These are phyloP conservation scores for Nicotiana paniculata DNA, from an alignment of 257 asterid genomes.

Conservation along the genomic window DNA sequence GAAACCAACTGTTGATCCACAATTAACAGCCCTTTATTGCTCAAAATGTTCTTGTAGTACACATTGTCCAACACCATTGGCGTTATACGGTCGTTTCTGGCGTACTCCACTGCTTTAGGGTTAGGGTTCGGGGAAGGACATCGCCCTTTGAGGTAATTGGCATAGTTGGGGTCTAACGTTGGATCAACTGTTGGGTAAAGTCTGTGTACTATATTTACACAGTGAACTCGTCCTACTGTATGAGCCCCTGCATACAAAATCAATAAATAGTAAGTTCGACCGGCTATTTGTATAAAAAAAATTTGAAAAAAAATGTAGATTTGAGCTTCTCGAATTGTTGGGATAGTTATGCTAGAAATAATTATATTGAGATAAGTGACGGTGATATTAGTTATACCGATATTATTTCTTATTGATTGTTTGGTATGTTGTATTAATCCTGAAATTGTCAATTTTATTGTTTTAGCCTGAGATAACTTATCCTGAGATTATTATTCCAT, in stretches of 20 bases:
- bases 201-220: slow-evolving; percentile 52
- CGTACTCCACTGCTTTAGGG: slow-evolving; percentile 45
- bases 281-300: too few relatives aligned
- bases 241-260: slow-evolving; percentile 47
- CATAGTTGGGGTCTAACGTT: slow-evolving; percentile 38
- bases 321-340: too few relatives aligned
- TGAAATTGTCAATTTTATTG: too few relatives aligned
- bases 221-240: slow-evolving; percentile 76
- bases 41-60: slow-evolving; percentile 61
- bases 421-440: too few relatives aligned
- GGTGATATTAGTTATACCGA: too few relatives aligned
- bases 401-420: too few relatives aligned
- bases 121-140: slow-evolving; percentile 54
- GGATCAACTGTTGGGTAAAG: slow-evolving; percentile 70
- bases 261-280: too few relatives aligned
- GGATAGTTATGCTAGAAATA: too few relatives aligned
- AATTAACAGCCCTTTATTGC: slow-evolving; percentile 39
- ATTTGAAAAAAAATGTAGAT: too few relatives aligned
- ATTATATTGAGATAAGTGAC: too few relatives aligned
- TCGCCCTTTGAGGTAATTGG: slow-evolving; percentile 54
- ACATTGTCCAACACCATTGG: slow-evolving; percentile 61
- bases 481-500: too few relatives aligned
- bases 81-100: slow-evolving; percentile 52
- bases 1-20: slow-evolving; percentile 57
- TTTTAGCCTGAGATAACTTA: too few relatives aligned